A percentile compares a stretch with the other conserved stretches of the same genome.
These are phyloP conservation scores for Gamarada debralockiae DNA, from an alignment of 495 filamentous ascomycete genomes.

Conservation along the genomic window DNA sequence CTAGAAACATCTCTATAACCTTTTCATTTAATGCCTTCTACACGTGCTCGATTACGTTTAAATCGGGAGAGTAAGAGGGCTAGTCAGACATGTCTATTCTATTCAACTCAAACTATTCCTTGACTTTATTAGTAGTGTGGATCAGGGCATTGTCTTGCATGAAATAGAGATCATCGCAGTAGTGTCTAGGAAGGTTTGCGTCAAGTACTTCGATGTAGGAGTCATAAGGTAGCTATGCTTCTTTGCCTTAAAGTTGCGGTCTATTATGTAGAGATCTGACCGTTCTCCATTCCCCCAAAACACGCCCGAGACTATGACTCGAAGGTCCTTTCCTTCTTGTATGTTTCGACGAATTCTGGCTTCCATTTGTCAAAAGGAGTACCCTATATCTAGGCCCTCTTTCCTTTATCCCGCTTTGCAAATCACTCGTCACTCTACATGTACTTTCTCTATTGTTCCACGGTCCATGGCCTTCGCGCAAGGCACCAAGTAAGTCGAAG, in stretches of 20 bases:
- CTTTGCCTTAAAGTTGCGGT: conserved; percentile 19
- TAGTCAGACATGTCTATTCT: conserved; percentile 14
- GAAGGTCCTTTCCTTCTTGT: conserved; percentile 20
- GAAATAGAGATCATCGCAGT: conserved; percentile 6
- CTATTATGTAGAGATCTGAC: conserved; percentile 15
- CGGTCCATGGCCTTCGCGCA: conserved; percentile 6
- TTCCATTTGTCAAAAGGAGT: conserved; percentile 20
- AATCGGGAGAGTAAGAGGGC: conserved; percentile 21
- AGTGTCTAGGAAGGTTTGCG: conserved; percentile 1
- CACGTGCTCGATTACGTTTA: conserved; percentile 22
- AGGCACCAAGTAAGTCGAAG: conserved; percentile 8
- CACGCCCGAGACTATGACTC: conserved; percentile 24
- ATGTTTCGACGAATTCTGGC: conserved; percentile 15
- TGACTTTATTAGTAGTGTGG: conserved; percentile 3
- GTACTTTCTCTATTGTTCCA: conserved; percentile 14
- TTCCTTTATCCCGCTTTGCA: conserved; percentile 18
- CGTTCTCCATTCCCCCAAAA: conserved; percentile 5
- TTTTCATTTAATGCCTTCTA: conserved; percentile 17
- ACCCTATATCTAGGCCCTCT: conserved; percentile 14
- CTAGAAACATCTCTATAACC: conserved; percentile 14
- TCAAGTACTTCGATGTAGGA: conserved; percentile 16
- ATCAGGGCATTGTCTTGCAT: conserved; percentile 17
- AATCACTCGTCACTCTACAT: conserved; percentile 25
- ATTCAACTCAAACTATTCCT: conserved; percentile 13
- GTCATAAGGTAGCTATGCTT: conserved; percentile 13